Conservation (phyloP, 2,329 filamentous ascomycete genomes). For the Calonectria ilicicola region DNA sequence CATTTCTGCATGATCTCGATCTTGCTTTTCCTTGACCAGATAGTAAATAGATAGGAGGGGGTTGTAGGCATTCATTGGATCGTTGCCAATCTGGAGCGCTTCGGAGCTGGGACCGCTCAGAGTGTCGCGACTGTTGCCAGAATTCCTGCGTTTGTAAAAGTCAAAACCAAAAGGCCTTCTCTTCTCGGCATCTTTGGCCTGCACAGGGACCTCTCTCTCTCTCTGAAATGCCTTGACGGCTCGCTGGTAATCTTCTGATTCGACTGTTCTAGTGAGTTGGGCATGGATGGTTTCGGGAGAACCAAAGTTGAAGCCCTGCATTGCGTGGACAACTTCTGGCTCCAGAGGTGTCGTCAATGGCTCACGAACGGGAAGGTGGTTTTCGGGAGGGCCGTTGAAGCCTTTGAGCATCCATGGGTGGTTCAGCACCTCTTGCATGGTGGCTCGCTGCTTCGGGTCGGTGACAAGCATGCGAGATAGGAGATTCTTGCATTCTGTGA, state of each 20-base stretch:
- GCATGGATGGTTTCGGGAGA: conserved; percentile 83
- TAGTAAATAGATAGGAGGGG: conserved; percentile 96
- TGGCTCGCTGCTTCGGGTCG: conserved; percentile 88
- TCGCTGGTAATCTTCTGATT: conserved; percentile 93
- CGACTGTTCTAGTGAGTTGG: conserved; percentile 86
- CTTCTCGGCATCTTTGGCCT: conserved; percentile 78
- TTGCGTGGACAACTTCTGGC: conserved; percentile 84
- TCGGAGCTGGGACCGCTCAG: conserved; percentile 87
- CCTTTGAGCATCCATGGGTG: conserved; percentile 98
- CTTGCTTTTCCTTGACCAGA: conserved; percentile 93
- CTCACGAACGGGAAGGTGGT: conserved; percentile 85
- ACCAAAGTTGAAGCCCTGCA: conserved; percentile 99
- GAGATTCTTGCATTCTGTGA: conserved; percentile 88
- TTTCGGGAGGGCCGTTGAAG: conserved; percentile 87
- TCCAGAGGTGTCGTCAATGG: conserved; percentile 89
- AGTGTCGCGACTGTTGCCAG: conserved; percentile 88
- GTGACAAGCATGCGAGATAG: conserved; percentile 97
- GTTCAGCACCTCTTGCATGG: conserved; percentile 89
- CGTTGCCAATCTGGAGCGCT: conserved; percentile 82
- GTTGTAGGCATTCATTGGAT: conserved; percentile 93
- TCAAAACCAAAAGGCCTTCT: conserved; percentile 90
- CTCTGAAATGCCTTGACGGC: conserved; percentile 79
- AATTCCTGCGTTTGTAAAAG: conserved; percentile 96
- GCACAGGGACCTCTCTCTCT: conserved; percentile 71
- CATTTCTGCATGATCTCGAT: conserved; percentile 71